Base-by-base conservation (phyloP, 495 filamentous ascomycete genomes). In the Xylaria bambusicola region DNA sequence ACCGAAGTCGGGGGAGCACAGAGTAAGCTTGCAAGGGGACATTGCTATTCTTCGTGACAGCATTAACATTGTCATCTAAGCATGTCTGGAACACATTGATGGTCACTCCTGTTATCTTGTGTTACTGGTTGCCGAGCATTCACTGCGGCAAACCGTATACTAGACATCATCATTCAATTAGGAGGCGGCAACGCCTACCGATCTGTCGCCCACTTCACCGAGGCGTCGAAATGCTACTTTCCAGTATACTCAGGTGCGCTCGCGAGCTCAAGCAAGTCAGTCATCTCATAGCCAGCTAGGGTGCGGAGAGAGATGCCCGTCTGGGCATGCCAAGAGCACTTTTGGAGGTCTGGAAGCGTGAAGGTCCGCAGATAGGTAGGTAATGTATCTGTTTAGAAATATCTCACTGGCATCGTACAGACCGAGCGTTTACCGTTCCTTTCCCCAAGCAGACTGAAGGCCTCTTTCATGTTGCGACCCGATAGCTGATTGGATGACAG, bases 131-230 rank as follows among this genome's bases (percentile, higher is more conserved):
- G 20, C n/a, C 48, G 12, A 15, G 13, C 18, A 33, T 31, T 2
- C 21, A 6, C 31, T 36, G 20, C 18, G 21, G 48, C 9, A 15
- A 24, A 24, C 29, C 12, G 15, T 23, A n/a, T 13, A 18, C 20
- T 20, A 4, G 12, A 36, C 18, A 51, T n/a, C 36, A 13, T 13
- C 36, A 15, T 23, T 4, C 20, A n/a, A n/a, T 6, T 13, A 52
- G 13, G 21, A 52, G 5, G 35, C 35, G 20, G 18, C 40, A 52
- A 26, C 50, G 35, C 33, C 7, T 41, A 6, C 50, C 35, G 21
- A 41, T 40, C 6, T 41, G 50, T 33, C 41, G 23, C 50, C 50
- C 50, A 52, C 50, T 52, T 52, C 50, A 52, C 50, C n/a, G 50
- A 52, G 50, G 35, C 50, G 20, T 36, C 3, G 29, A 7, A n/a